Evolutionary conservation across 805 yeast species (phyloP).

Genomic region (Spathaspora passalidarum): DNA sequence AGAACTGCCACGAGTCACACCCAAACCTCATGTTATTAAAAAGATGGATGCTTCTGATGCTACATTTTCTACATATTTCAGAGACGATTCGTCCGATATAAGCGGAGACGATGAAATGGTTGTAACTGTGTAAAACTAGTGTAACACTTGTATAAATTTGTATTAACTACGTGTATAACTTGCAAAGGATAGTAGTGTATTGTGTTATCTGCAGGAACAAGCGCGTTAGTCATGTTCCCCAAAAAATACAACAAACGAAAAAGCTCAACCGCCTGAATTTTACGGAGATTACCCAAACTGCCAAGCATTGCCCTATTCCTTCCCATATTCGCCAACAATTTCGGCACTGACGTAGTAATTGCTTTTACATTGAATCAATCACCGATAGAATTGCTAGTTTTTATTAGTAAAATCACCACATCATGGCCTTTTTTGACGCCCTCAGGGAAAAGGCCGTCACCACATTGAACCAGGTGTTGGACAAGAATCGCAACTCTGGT

Average conservation of each 20-base stretch:
- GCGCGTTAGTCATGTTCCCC: too few species aligned
- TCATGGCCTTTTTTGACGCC: conserved; percentile 51
- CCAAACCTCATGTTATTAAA: background rate
- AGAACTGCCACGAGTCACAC: conserved; percentile 1
- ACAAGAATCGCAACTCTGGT: conserved; percentile 40
- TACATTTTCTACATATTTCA: conserved; percentile 6
- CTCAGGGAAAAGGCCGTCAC: conserved; percentile 45
- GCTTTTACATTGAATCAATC: too few species aligned
- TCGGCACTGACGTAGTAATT: too few species aligned
- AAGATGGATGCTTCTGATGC: conserved; percentile 4
- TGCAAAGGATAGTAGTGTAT: too few species aligned
- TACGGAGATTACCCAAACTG: too few species aligned
- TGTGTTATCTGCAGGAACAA: too few species aligned
- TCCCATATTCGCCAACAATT: too few species aligned
- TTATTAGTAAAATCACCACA: background rate
- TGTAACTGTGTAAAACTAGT: background rate
- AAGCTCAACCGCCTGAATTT: too few species aligned
- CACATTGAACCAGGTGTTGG: conserved; percentile 42
- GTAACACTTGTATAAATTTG: too few species aligned
- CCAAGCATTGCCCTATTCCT: too few species aligned
- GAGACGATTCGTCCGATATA: background rate
- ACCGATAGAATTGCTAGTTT: background rate
- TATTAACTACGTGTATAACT: too few species aligned
- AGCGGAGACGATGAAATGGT: conserved; percentile 1
- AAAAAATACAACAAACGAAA: too few species aligned